A percentile compares a stretch with the other conserved stretches of the same genome.
Evolutionary conservation across 2,329 filamentous ascomycete species (phyloP).

Genomic region (Neurospora sp.): DNA sequence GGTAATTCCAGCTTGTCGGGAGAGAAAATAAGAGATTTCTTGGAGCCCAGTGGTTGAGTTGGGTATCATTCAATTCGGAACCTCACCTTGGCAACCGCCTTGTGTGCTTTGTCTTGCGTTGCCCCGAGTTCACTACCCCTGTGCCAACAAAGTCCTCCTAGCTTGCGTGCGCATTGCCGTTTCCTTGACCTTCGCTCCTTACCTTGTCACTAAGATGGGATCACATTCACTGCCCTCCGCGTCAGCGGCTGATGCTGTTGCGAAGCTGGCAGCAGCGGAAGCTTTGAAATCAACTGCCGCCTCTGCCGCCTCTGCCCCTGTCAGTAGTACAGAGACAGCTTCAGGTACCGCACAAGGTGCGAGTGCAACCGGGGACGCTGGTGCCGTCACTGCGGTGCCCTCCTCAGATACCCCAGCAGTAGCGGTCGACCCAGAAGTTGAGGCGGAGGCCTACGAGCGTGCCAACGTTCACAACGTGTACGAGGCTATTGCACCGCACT

Average conservation of each 20-base stretch:
- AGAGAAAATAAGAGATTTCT: not conserved
- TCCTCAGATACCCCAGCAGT: conserved; percentile 11
- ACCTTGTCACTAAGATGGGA: not conserved
- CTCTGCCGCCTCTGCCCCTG: not conserved
- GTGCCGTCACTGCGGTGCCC: conserved; percentile 9
- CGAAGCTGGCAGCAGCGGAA: conserved; percentile 10
- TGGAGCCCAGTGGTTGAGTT: not conserved
- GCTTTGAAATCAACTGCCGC: not conserved
- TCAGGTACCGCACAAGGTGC: not conserved
- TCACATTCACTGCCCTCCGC: conserved; percentile 13
- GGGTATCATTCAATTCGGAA: not conserved
- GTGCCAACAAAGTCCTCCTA: not conserved
- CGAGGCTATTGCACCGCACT: conserved; percentile 75
- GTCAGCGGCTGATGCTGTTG: conserved; percentile 16
- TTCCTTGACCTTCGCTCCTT: not conserved
- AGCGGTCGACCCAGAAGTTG: conserved; percentile 13
- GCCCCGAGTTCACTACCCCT: not conserved
- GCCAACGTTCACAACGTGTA: conserved; percentile 88
- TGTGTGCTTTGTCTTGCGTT: not conserved
- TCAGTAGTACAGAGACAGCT: not conserved
- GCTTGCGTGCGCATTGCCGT: not conserved
- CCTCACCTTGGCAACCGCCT: not conserved
- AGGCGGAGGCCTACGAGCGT: conserved; percentile 61
- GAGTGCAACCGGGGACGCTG: not conserved
- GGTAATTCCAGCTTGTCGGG: not conserved